These are phyloP conservation scores for Neolecta irregularis DNA, from an alignment of 1,139 yeast species.

Conservation along the genomic window DNA sequence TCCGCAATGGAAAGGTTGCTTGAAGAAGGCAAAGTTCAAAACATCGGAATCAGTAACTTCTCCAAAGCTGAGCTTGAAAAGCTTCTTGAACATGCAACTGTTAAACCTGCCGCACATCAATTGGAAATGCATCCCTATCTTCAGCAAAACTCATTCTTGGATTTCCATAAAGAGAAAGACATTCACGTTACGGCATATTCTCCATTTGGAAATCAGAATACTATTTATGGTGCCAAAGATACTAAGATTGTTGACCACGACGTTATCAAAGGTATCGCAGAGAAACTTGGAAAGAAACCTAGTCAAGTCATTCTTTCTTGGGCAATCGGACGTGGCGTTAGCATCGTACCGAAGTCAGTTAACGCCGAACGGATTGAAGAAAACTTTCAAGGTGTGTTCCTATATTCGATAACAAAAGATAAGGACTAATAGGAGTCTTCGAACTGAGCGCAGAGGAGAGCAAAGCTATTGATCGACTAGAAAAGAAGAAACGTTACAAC, in stretches of 20 bases:
- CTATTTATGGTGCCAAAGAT: conserved; percentile 9
- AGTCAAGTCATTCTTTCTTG: conserved; percentile 63
- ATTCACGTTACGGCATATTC: conserved; percentile 17
- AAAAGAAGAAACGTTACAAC: too few relatives aligned
- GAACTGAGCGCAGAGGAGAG: too few relatives aligned
- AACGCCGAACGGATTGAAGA: conserved; percentile 43
- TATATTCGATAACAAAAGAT: too few relatives aligned
- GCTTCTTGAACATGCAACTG: conserved; percentile 51
- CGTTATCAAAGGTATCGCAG: conserved; percentile 38
- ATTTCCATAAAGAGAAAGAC: conserved; percentile 12
- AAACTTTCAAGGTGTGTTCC: conserved; percentile 27
- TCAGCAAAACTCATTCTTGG: conserved; percentile 14
- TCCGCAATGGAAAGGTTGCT: conserved; percentile 59
- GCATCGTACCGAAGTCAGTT: conserved; percentile 59
- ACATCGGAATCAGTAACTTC: conserved; percentile 76
- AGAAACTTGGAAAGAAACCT: conserved; percentile 33
- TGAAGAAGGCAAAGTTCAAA: conserved; percentile 34
- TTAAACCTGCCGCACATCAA: conserved; percentile 69
- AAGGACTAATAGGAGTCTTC: too few relatives aligned
- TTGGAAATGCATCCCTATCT: conserved; percentile 40
- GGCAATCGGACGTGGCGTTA: conserved; percentile 44
- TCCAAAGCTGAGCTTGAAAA: conserved; percentile 61
- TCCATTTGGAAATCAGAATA: conserved; percentile 16
- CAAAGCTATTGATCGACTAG: too few relatives aligned
- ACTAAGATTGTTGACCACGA: conserved; percentile 30